phyloP scores from a whole-genome alignment of 768 basidiomycete genomes.

The Termitomyces eurrhizus region DNA sequence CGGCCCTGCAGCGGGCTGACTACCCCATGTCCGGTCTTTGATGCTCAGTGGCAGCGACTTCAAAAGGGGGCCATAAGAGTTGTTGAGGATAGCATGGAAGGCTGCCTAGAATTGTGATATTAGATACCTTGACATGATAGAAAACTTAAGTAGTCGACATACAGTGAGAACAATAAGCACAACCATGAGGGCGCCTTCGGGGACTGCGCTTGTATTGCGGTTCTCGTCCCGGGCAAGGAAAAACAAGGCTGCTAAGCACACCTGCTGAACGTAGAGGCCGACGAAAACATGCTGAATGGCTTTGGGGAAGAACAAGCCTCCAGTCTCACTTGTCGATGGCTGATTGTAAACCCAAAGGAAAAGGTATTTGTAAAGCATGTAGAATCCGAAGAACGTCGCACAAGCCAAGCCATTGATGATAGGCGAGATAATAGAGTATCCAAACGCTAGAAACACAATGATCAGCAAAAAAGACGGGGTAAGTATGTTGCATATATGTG shows the following conservation, averaged over 20 bases:
- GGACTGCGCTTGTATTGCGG: conserved; percentile 49
- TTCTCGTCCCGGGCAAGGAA: conserved; percentile 72
- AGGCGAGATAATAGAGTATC: conserved; percentile 87
- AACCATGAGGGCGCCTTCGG: conserved; percentile 81
- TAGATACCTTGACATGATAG: too few species aligned
- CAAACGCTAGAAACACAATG: conserved; percentile 44
- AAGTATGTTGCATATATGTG: neutral
- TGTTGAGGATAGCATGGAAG: conserved; percentile 69
- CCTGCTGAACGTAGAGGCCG: conserved; percentile 86
- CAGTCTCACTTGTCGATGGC: conserved; percentile 68
- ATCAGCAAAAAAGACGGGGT: neutral
- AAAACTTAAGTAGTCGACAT: conserved; percentile 21
- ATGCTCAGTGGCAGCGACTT: conserved; percentile 74
- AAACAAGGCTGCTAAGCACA: conserved; percentile 34
- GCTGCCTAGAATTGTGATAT: conserved; percentile 40
- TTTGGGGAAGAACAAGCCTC: conserved; percentile 93
- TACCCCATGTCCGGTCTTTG: conserved; percentile 60
- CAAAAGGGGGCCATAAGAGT: conserved; percentile 78
- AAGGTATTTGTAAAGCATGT: conserved; percentile 80
- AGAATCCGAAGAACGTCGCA: conserved; percentile 80
- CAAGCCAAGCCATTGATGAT: conserved; percentile 90
- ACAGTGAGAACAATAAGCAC: conserved; percentile 84
- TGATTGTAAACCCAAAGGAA: conserved; percentile 81
- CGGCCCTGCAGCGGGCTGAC: neutral
- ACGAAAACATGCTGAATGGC: conserved; percentile 93